A percentile compares a stretch with the other conserved stretches of the same genome.
Conservation (phyloP, 1,284 basidiomycete genomes). For the Ganoderma boninense region DNA sequence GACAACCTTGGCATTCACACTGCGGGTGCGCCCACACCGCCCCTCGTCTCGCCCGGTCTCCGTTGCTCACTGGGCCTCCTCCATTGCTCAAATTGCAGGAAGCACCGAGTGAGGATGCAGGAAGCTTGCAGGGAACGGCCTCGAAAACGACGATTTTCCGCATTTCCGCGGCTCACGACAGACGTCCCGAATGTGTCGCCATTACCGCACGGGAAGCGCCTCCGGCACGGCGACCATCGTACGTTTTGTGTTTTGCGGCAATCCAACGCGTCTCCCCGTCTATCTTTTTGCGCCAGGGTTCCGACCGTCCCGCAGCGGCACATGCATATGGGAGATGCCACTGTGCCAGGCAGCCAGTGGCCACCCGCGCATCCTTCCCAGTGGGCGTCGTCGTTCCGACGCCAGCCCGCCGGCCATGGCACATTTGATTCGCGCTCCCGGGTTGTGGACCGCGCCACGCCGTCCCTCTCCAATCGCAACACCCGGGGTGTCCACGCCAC, state of each 20-base stretch:
- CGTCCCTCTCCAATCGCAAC: not conserved
- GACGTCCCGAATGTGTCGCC: not conserved
- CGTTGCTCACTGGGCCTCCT: not conserved
- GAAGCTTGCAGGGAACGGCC: not conserved
- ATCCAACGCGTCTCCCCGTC: too few species aligned
- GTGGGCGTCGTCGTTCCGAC: conserved; percentile 1
- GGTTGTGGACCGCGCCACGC: not conserved
- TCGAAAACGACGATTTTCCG: not conserved
- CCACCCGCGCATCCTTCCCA: not conserved
- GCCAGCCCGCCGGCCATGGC: not conserved
- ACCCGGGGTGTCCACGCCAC: not conserved
- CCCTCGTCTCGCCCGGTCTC: not conserved
- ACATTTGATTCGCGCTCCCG: not conserved
- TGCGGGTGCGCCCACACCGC: not conserved
- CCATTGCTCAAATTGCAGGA: not conserved
- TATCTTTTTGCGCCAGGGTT: not conserved
- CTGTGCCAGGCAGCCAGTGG: too few species aligned
- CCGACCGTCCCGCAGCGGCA: not conserved
- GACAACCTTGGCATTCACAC: not conserved
- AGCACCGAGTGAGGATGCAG: not conserved
- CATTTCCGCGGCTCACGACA: not conserved
- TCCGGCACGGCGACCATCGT: not conserved
- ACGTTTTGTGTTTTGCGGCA: not conserved
- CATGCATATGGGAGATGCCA: too few species aligned
- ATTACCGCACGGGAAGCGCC: not conserved